phyloP scores from a whole-genome alignment of 495 filamentous ascomycete genomes.

The Annulohypoxylon stygium region DNA sequence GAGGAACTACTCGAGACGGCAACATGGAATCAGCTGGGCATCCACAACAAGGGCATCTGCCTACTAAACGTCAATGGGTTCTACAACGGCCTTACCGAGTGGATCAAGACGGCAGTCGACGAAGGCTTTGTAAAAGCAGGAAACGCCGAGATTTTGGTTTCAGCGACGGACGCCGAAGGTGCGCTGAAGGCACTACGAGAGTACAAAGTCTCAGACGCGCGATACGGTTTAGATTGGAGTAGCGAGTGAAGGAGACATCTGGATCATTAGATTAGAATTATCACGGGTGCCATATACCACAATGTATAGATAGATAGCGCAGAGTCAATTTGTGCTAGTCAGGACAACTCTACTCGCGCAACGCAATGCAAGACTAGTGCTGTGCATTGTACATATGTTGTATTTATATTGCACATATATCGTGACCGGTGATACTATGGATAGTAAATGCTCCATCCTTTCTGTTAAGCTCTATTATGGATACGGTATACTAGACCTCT shows the following conservation, averaged over 20 bases:
- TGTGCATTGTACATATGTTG: background rate
- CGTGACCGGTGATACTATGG: background rate
- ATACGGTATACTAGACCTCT: background rate
- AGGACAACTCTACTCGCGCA: conserved; percentile 5
- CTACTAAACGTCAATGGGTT: conserved; percentile 90
- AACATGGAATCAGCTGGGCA: conserved; percentile 98
- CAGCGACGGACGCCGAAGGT: conserved; percentile 78
- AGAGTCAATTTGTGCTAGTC: background rate
- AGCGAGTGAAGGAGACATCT: conserved; percentile 61
- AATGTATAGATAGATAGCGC: conserved; percentile 29
- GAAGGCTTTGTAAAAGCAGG: conserved; percentile 78
- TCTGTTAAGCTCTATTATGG: background rate
- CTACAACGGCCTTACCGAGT: conserved; percentile 85
- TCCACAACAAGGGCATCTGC: conserved; percentile 84
- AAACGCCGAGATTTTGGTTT: conserved; percentile 80
- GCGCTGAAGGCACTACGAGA: conserved; percentile 76
- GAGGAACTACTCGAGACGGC: conserved; percentile 97
- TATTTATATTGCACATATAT: conserved; percentile 1
- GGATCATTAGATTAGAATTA: conserved; percentile 31
- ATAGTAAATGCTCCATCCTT: conserved; percentile 6
- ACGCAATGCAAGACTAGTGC: conserved; percentile 19
- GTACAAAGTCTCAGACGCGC: conserved; percentile 79
- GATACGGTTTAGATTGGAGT: conserved; percentile 86
- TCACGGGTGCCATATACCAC: conserved; percentile 17
- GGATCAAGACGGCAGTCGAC: conserved; percentile 83